Evolutionary conservation across 768 basidiomycete species (phyloP).

Genomic region (Crassisporium funariophilum): DNA sequence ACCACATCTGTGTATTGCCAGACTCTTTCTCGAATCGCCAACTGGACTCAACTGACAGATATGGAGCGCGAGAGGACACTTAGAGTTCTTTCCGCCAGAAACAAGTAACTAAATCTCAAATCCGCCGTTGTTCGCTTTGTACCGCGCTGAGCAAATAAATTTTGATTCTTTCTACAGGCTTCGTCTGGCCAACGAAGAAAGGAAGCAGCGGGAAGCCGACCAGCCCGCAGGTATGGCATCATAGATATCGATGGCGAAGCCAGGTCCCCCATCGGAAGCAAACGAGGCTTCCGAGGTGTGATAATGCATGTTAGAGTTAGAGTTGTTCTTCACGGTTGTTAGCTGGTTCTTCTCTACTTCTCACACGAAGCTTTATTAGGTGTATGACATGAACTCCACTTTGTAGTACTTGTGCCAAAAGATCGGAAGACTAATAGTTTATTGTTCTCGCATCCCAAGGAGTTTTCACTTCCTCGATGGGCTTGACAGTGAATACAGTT

Average conservation of each 20-base stretch:
- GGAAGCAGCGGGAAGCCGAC: conserved; percentile 33
- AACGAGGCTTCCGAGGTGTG: too few species aligned
- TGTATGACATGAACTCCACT: too few species aligned
- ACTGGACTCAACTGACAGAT: conserved; percentile 62
- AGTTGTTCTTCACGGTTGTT: too few species aligned
- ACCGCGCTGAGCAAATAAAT: neutral
- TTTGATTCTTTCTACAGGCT: conserved; percentile 17
- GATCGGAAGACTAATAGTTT: too few species aligned
- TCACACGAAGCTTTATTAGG: too few species aligned
- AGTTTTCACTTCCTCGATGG: neutral
- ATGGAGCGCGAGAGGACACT: conserved; percentile 59
- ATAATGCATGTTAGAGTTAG: too few species aligned
- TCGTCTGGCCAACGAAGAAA: conserved; percentile 32
- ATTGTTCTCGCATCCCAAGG: neutral
- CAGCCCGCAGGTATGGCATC: too few species aligned
- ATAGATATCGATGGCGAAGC: too few species aligned
- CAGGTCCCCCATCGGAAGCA: conserved; percentile 19
- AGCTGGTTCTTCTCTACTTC: too few species aligned
- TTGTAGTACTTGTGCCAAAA: too few species aligned
- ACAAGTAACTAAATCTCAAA: conserved; percentile 37
- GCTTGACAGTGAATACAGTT: neutral
- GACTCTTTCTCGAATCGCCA: conserved; percentile 67
- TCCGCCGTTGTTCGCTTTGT: conserved; percentile 6
- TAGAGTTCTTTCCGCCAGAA: conserved; percentile 54
- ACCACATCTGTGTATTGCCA: conserved; percentile 21